phyloP scores from a whole-genome alignment of 2,329 filamentous ascomycete genomes.

The Xylariaceae sp. region DNA sequence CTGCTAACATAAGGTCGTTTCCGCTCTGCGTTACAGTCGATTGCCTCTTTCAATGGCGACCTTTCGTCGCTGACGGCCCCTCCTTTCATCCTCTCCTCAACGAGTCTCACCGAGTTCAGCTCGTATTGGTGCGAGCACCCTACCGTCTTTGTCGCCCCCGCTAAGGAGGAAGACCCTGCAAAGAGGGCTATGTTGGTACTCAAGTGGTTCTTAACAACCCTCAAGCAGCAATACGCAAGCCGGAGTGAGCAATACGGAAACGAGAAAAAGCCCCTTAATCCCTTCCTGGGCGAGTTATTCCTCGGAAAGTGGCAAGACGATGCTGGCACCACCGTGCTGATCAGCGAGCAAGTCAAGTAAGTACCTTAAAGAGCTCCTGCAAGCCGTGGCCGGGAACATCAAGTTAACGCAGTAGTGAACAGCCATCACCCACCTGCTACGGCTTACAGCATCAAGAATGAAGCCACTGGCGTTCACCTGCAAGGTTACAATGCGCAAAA shows the following conservation, averaged over 20 bases:
- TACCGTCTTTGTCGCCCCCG: conserved; percentile 42
- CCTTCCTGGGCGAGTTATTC: conserved; percentile 48
- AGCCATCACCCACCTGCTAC: conserved; percentile 50
- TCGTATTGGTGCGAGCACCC: conserved; percentile 47
- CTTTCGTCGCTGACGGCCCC: conserved; percentile 48
- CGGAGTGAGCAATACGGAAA: conserved; percentile 40
- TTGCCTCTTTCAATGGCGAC: conserved; percentile 41
- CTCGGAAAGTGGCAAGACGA: conserved; percentile 33
- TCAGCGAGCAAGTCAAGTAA: conserved; percentile 43
- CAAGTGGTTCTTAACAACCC: conserved; percentile 42
- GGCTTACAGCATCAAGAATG: conserved; percentile 44
- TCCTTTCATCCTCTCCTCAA: conserved; percentile 45
- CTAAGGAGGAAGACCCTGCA: conserved; percentile 38
- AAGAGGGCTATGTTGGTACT: conserved; percentile 43
- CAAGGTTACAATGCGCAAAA: conserved; percentile 48
- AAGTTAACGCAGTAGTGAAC: conserved; percentile 6
- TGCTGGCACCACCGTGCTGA: conserved; percentile 29
- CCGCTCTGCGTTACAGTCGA: conserved; percentile 24
- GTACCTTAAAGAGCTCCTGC: not conserved
- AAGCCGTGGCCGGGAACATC: not conserved
- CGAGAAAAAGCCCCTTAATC: conserved; percentile 50
- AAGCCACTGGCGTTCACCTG: conserved; percentile 40
- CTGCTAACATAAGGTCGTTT: conserved; percentile 4
- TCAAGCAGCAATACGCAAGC: conserved; percentile 44
- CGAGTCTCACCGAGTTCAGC: conserved; percentile 43